A percentile compares a stretch with the other conserved stretches of the same genome.
Conservation (phyloP, 192 early-diverging fungal genomes). For the Gonapodya prolifera region DNA sequence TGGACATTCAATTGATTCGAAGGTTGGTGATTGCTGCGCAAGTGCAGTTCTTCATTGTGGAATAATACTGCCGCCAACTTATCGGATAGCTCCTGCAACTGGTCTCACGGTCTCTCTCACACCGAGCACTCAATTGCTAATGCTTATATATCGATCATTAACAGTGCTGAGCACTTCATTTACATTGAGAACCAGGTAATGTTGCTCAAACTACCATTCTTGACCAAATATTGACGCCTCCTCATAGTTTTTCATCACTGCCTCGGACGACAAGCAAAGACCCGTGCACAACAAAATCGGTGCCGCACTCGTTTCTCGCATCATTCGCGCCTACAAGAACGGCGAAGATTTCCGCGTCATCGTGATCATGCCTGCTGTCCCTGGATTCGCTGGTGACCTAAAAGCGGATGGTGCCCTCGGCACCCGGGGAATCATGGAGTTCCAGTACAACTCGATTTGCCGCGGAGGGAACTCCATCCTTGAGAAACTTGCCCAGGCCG, state of each 20-base stretch:
- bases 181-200: conserved; percentile 93
- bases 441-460: conserved; percentile 64
- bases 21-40: too few species aligned
- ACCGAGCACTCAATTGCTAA: conserved; percentile 46
- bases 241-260: too few species aligned
- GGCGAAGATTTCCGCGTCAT: conserved; percentile 59
- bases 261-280: too few species aligned
- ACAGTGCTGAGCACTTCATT: conserved; percentile 60
- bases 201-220: conserved; percentile 23
- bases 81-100: conserved; percentile 34
- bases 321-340: conserved; percentile 54
- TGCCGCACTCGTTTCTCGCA: conserved; percentile 64
- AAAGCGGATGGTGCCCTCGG: conserved; percentile 53
- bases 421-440: conserved; percentile 73
- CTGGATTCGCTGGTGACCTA: conserved; percentile 74
- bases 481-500: conserved; percentile 34
- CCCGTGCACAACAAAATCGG: too few species aligned
- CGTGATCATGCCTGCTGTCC: conserved; percentile 69
- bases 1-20: too few species aligned
- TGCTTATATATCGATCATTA: conserved; percentile 62
- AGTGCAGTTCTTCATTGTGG: too few species aligned
- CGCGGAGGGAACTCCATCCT: conserved; percentile 58
- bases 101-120: conserved; percentile 9
- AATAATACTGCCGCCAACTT: too few species aligned
- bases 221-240: too few species aligned